Evolutionary conservation across 495 filamentous ascomycete genomes (phyloP), one percentile per base, ranked within the genome.

Genomic region (Aspergillus asperescens): DNA sequence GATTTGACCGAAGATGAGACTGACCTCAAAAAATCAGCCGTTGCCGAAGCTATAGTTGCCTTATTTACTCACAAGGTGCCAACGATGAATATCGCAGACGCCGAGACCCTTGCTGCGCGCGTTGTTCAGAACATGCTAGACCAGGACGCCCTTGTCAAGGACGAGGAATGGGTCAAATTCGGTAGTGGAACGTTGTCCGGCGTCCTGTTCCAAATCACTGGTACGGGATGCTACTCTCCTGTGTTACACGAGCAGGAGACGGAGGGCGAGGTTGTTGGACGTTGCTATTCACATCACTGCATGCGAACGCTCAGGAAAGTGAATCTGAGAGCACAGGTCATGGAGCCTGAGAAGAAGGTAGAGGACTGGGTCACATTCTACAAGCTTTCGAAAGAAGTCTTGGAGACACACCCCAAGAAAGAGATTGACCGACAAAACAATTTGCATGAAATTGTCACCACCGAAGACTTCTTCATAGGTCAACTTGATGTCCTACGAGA

Each of bases 91-190:
- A 90, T 90, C 39, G 90, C 93, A 2, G 93, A 97, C 76, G 94
- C 94, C 1, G 93, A 99, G 63, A 84, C 85, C 6, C 74, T 99
- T 18, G 86, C 87, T 40, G 79, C 83, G 38, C 82, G 80, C 43
- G 88, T 96, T 1, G 87, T 96, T 1, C 74, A 80, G 31, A 81
- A 85, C 28, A 95, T 99, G 90, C 77, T 90, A 47, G 73, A 78
- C 2, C 82, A 85, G 37, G 89, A 84, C 19, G 87, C 86, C 10
- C 67, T 99, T 32, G 74, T 95, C 7, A 84, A 86, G 18, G 92
- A 96, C 24, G 93, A 99, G 64, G 93, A 99, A 72, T 99, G 93
- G 93, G 87, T 99, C 52, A 96, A 95, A 64, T 89, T 96, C 62
- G 83, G 87, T 19, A 66, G 74, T 3, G 87, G 85, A 13, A 75